Conservation (phyloP, 2,329 filamentous ascomycete genomes). For the Xylariaceae sp. region DNA sequence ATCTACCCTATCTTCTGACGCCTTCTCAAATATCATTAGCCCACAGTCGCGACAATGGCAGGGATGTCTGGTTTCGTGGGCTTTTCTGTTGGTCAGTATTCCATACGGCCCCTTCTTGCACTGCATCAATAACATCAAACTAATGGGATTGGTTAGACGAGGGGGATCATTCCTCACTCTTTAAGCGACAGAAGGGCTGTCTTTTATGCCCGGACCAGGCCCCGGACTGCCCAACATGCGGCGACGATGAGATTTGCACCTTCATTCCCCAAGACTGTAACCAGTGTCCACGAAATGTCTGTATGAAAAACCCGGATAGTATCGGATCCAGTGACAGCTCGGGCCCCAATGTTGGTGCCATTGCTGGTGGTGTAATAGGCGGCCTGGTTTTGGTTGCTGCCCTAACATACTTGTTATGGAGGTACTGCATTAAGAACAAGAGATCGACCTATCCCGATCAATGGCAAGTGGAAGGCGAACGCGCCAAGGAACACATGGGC, state of each 20-base stretch:
- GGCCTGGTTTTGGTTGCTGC: slow-evolving; percentile 72
- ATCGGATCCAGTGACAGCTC: slow-evolving; percentile 26
- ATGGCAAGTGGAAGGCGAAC: slow-evolving; percentile 50
- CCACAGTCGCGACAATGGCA: slow-evolving; percentile 23
- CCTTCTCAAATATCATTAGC: background rate
- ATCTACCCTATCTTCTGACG: background rate
- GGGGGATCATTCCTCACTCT: slow-evolving; percentile 29
- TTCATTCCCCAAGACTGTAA: slow-evolving; percentile 43
- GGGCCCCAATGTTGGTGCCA: slow-evolving; percentile 69
- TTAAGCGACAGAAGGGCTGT: slow-evolving; percentile 40
- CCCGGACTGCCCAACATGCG: slow-evolving; percentile 44
- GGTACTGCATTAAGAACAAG: slow-evolving; percentile 78
- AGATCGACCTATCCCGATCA: slow-evolving; percentile 57
- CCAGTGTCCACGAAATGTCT: slow-evolving; percentile 45
- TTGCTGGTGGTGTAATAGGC: slow-evolving; percentile 86
- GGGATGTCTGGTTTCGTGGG: slow-evolving; percentile 29
- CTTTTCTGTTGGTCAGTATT: slow-evolving; percentile 27
- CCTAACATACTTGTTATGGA: slow-evolving; percentile 76
- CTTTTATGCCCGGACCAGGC: slow-evolving; percentile 40
- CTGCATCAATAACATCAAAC: background rate
- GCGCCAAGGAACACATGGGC: slow-evolving; percentile 38
- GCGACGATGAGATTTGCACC: slow-evolving; percentile 39
- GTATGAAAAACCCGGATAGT: slow-evolving; percentile 33
- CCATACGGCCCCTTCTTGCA: background rate
- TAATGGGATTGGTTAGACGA: slow-evolving; percentile 24